Base-by-base conservation (phyloP, 352 stramenopile genomes). In the Elongisporangium prolatum region DNA sequence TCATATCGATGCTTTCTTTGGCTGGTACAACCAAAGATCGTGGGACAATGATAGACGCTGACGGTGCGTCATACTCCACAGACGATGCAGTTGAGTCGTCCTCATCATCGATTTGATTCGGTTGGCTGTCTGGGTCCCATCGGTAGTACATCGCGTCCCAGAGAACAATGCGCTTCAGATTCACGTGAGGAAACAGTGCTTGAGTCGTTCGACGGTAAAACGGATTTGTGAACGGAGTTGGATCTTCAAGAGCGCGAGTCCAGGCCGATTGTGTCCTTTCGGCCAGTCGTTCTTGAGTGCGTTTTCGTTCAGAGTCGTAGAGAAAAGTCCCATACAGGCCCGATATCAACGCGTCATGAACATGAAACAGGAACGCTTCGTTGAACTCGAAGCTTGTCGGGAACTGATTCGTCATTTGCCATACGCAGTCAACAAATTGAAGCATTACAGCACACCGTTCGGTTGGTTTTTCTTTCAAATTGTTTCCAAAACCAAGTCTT, bases 361-460 rank as follows among this genome's bases (percentile, higher is more conserved):
- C 64, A 28, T 80, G 69, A 11, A 84, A 57, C 22, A 88, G 50
- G 24, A 88, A 81, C 50, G 69, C 68, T 60, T 85, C 74, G 59
- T 88, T 86, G 59, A 88, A 88, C 61, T 88, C 75, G 51, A 88
- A 88, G 4, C 63, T 64, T 18, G 71, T 80, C 7, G 77, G 75
- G 56, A 86, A 88, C 56, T 88, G 77, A 2, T 65, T 73, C 48
- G 73, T 78, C 75, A 88, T 81, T 47, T 88, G 77, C 70, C 71
- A 86, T 38, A 88, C 77, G 10, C 67, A 80, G 44, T 88, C 77
- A 9, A 88, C 50, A 24, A 86, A 88, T 56, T 88, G 77, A 0
- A 86, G 64, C 68, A 88, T 82, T 25, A 88, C 71, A 11, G 77
- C 75, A n/a, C 72, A 86, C 53, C 73, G 67, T 57, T 88, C 74